Evolutionary conservation across 495 filamentous ascomycete species (phyloP).

Genomic region (Tuber brumale): DNA sequence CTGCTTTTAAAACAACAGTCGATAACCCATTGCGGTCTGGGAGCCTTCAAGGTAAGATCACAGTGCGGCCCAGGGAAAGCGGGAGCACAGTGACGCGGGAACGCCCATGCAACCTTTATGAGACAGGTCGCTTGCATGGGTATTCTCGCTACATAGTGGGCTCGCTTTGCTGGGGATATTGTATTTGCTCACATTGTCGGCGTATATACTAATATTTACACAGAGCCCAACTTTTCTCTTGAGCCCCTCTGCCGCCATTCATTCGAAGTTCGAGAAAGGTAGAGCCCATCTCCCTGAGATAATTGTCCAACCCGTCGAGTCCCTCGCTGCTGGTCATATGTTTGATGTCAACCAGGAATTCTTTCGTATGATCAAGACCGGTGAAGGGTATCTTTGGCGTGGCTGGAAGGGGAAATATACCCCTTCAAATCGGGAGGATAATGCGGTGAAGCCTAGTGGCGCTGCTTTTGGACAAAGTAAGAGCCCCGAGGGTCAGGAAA

Average conservation of each 20-base stretch:
- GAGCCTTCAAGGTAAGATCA: not conserved
- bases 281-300: slow-evolving; percentile 16
- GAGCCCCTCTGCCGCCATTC: not conserved
- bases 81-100: not conserved
- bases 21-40: not conserved
- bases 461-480: slow-evolving; percentile 15
- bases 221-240: not conserved
- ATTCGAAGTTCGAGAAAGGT: not conserved
- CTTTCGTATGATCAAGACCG: slow-evolving; percentile 12
- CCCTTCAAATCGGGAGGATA: slow-evolving; percentile 4
- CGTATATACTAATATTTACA: slow-evolving; percentile 5
- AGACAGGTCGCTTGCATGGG: not conserved
- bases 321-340: slow-evolving; percentile 4
- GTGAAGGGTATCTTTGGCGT: slow-evolving; percentile 21
- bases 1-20: not conserved
- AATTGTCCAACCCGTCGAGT: slow-evolving; percentile 23
- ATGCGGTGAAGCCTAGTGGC: slow-evolving; percentile 12
- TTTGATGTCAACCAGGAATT: slow-evolving; percentile 11
- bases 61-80: not conserved
- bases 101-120: not conserved
- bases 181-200: not conserved
- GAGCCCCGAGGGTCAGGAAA: not conserved
- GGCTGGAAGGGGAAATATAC: slow-evolving; percentile 29
- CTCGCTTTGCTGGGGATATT: not conserved
- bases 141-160: not conserved